Evolutionary conservation across 768 basidiomycete genomes (phyloP), one percentile per base, ranked within the genome.

Genomic region (Rhodocollybia butyracea): DNA sequence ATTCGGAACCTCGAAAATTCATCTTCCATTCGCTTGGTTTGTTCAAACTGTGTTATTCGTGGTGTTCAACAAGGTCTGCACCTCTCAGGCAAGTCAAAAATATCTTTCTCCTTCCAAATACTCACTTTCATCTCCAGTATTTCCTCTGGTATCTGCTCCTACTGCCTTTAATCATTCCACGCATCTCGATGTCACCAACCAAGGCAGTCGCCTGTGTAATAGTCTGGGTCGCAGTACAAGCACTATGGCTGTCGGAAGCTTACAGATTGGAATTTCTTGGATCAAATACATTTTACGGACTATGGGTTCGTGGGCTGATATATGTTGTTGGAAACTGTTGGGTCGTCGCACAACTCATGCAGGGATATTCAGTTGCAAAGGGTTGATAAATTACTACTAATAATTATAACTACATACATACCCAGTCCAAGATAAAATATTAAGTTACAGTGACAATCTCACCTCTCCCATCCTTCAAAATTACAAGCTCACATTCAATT

Each of bases 41-140:
- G 78, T 95, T 12, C 95, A 98, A 70, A 98, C 97, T 2, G 80
- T 80, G 34, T 73, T 81, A 0, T 98, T 99, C 64, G 95, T 98
- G n/a, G 72, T 93, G 7, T 96, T 98, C 75, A 99, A 98, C 69
- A 95, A 96, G 70, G 97, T 99, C 48, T 97, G 95, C 80, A 99
- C 97, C 0, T 97, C 94, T 0, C 94, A 96, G 78, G 93, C 91
- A 61, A 54, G 38, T 15, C 3, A 6, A 30, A 2, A 15, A 17
- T 27, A 21, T 30, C 19, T 59, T 77, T 67, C 11, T 6, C 26
- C 12, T 8, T 30, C 13, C 4, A 26, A 13, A 12, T 56, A 34
- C 13, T 53, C n/a, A 42, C 27, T 52, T 29, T 47, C 45, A 12
- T 50, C 21, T n/a, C 34, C 70, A 98, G 90, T 99, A 99, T 69